Base-by-base conservation (phyloP, 169 alveolate genomes). In the Plasmodium falciparum region DNA sequence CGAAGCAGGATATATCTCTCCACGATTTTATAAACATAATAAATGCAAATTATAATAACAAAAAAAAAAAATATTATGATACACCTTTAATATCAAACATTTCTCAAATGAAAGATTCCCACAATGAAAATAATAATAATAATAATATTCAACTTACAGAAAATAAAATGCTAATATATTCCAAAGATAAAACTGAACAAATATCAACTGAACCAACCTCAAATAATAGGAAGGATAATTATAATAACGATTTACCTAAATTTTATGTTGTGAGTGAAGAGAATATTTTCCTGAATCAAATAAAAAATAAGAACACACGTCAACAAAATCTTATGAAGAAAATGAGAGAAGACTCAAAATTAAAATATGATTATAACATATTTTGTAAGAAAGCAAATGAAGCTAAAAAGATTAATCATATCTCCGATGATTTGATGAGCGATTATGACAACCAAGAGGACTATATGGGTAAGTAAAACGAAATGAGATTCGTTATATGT, bases 241-340 rank as follows among this genome's bases (percentile, higher is more conserved):
- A 29, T 43, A 83, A 73, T 22, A 59, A 73, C 3, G 24, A 17
- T 26, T 8, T 61, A 43, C 91, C 91, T 12, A 62, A 83, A 24
- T 83, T 52, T 47, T 83, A 83, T 54, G 69, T 61, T 54, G 49
- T 83, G 11, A 70, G 73, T 54, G 91, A 83, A 43, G 91, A 83
- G 62, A 61, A 24, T 22, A 49, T 83, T n/a, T 83, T 83, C 33
- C 24, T 69, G 6, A 67, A 83, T 63, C 91, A 83, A 39, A 39
- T 73, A 61, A 70, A 83, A 59, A 69, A 56, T 61, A 39, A 45
- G 20, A 83, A 65, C 63, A 69, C 49, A 26, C 33, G 58, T 54
- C 91, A 83, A 39, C 50, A 70, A 17, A 43, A 72, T 56, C 39
- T 67, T 33, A 83, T 83, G 91, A 45, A 67, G 49, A 83, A 58